Base-by-base conservation (phyloP, 164 flowering plant species). In the Dillenia suffruticosa region DNA sequence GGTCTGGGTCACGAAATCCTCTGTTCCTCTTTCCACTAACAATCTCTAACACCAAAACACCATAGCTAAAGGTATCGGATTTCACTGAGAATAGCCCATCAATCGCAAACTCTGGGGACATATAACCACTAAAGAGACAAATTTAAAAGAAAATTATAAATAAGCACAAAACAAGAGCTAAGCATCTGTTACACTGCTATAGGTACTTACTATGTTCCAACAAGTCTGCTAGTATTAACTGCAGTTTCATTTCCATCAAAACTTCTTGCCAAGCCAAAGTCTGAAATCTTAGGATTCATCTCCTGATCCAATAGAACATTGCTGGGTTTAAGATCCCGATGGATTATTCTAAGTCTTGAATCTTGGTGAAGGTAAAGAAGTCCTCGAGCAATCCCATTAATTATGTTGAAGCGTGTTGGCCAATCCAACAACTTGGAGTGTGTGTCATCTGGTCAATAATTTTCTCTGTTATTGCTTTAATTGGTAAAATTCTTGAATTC, bases 251-350 rank as follows among this genome's bases (percentile, higher is more conserved):
- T 57, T 46, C 67, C 78, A 43, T 64, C 70, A 49, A 77, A 72
- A 9, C 52, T 62, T 68, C 61, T 70, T 12, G 80, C 80, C 64
- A 76, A 9, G 9, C 80, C 80, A 57, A 74, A 75, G 44, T 78
- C 81, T 43, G 79, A 78, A 1, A 78, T 75, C 61, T 78, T 78
- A 0, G 79, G 76, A 17, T 67, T 70, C 72, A 72, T 61, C 3
- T 72, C 56, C 0, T n/a, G 10, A 45, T 79, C 83, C 2, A 79
- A 74, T 22, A 79, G 58, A 32, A 79, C 49, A 49, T 78, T 78
- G 47, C 77, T 72, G 6, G 75, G 75, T 64, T 78, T 78, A 13
- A 78, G 75, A 68, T 78, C 82, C 22, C 82, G 59, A 22, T 78
- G 81, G 9, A 78, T 70, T 8, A 78, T 67, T 56, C 74, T 55